A percentile compares a stretch with the other conserved stretches of the same genome.
These are phyloP conservation scores for Candida sonorensis DNA, from an alignment of 805 yeast genomes.

Conservation along the genomic window DNA sequence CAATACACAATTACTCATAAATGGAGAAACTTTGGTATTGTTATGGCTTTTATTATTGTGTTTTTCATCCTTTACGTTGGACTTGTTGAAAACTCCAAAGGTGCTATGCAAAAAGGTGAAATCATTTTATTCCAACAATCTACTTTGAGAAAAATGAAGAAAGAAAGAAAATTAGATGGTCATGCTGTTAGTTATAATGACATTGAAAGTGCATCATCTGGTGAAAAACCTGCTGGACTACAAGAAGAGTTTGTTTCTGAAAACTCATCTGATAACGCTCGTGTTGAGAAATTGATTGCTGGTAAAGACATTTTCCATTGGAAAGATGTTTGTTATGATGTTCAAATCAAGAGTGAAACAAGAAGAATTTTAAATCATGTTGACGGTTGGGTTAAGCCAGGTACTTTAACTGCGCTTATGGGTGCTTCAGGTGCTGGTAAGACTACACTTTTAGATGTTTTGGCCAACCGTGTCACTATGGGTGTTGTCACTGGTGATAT, in stretches of 20 bases:
- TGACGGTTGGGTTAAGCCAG: constrained; percentile 81
- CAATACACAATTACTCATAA: constrained; percentile 48
- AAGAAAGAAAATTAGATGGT: constrained; percentile 24
- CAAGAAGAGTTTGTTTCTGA: constrained; percentile 14
- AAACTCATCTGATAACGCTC: constrained; percentile 20
- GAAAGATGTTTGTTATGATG: constrained; percentile 68
- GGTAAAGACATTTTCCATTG: constrained; percentile 62
- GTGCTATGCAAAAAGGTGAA: constrained; percentile 69
- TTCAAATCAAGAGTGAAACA: constrained; percentile 52
- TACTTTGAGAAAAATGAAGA: constrained; percentile 40
- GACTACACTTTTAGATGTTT: constrained; percentile 46
- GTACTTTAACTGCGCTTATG: constrained; percentile 70
- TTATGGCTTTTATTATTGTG: constrained; percentile 45
- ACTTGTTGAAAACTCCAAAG: constrained; percentile 50
- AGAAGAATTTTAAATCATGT: constrained; percentile 57
- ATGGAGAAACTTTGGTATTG: constrained; percentile 80
- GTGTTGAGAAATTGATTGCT: constrained; percentile 22
- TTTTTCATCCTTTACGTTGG: constrained; percentile 48
- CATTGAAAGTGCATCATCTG: constrained; percentile 20
- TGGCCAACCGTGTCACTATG: constrained; percentile 46
- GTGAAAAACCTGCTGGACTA: constrained; percentile 20
- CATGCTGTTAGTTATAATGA: constrained; percentile 12
- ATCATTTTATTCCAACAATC: constrained; percentile 51
- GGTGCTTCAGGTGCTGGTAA: constrained; percentile 65
- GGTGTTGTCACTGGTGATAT: constrained; percentile 55